Percentiles rank a stretch among this genome's conserved stretches.
These are phyloP conservation scores for Scheffersomyces quercinus DNA, from an alignment of 1,139 yeast genomes.

Conservation along the genomic window DNA sequence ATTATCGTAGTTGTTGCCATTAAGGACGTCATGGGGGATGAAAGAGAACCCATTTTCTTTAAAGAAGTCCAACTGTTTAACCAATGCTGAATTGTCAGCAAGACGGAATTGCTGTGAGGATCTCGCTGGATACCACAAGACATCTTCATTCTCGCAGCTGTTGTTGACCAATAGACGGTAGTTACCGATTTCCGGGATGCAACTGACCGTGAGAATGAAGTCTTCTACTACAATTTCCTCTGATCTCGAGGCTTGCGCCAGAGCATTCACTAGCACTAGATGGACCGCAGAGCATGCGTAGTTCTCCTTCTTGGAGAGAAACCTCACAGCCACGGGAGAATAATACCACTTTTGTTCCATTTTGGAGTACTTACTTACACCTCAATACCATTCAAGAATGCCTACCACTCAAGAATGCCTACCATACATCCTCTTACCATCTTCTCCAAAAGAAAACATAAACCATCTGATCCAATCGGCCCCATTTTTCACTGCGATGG, in stretches of 20 bases:
- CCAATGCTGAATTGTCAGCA: slow-evolving; percentile 2
- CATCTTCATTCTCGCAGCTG: slow-evolving; percentile 10
- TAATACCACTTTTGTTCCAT: slow-evolving; percentile 18
- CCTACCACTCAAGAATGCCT: too few relatives aligned
- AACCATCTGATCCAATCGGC: too few relatives aligned
- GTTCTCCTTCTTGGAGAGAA: slow-evolving; percentile 16
- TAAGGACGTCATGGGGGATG: slow-evolving; percentile 26
- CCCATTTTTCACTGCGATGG: too few relatives aligned
- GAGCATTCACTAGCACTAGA: slow-evolving; percentile 10
- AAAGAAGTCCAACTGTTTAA: slow-evolving; percentile 15
- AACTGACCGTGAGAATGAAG: slow-evolving; percentile 19
- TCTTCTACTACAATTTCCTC: slow-evolving; percentile 14
- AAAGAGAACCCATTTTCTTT: slow-evolving; percentile 26
- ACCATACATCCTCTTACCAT: too few relatives aligned
- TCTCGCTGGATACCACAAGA: slow-evolving; percentile 22
- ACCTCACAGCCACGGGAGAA: slow-evolving; percentile 29
- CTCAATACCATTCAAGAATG: too few relatives aligned
- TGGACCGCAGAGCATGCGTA: slow-evolving; percentile 31
- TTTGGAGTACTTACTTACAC: too few relatives aligned
- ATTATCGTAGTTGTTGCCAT: slow-evolving; percentile 1
- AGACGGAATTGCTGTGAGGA: slow-evolving; percentile 5
- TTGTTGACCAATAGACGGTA: slow-evolving; percentile 21
- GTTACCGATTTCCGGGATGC: slow-evolving; percentile 14
- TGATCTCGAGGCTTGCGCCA: slow-evolving; percentile 7
- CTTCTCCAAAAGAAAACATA: too few relatives aligned